Percentiles rank a stretch among this genome's conserved stretches.
Evolutionary conservation across 441 rosid genomes (phyloP).

Genomic region (Adansonia grandidieri): DNA sequence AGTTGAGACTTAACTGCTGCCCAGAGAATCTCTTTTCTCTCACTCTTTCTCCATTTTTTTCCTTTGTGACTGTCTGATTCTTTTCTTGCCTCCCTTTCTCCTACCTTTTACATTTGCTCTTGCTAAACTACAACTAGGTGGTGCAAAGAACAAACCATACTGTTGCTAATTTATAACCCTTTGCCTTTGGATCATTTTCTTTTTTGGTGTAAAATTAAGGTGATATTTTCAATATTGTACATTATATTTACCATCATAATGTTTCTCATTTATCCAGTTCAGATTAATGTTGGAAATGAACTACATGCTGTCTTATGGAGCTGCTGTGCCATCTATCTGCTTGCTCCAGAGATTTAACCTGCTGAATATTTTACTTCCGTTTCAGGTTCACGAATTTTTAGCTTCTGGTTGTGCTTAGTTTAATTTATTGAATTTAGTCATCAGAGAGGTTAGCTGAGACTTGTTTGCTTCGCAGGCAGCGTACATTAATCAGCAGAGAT

Average conservation of each 20-base stretch:
- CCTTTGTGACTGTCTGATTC: conserved; percentile 4
- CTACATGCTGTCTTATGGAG: conserved; percentile 95
- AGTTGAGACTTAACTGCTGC: conserved; percentile 23
- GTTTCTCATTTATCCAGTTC: conserved; percentile 54
- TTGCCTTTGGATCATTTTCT: conserved; percentile 13
- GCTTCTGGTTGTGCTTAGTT: conserved; percentile 25
- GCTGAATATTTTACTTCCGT: conserved; percentile 75
- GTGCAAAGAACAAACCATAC: not conserved
- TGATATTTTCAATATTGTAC: conserved; percentile 26
- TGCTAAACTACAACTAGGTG: conserved; percentile 5
- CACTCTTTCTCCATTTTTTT: conserved; percentile 11
- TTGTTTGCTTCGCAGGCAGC: conserved; percentile 64
- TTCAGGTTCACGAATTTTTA: conserved; percentile 60
- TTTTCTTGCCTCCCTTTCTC: conserved; percentile 9
- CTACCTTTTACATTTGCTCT: conserved; percentile 13
- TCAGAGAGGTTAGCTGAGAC: conserved; percentile 30
- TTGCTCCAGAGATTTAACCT: conserved; percentile 83
- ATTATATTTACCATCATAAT: conserved; percentile 28
- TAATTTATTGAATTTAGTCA: conserved; percentile 10
- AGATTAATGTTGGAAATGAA: conserved; percentile 87
- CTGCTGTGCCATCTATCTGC: conserved; percentile 74
- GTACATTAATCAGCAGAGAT: conserved; percentile 58
- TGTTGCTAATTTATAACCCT: conserved; percentile 11
- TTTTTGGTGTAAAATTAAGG: conserved; percentile 20
- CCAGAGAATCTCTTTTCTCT: conserved; percentile 14